phyloP scores from a whole-genome alignment of 192 early-diverging fungal genomes.

The Rhizophagus sp. region DNA sequence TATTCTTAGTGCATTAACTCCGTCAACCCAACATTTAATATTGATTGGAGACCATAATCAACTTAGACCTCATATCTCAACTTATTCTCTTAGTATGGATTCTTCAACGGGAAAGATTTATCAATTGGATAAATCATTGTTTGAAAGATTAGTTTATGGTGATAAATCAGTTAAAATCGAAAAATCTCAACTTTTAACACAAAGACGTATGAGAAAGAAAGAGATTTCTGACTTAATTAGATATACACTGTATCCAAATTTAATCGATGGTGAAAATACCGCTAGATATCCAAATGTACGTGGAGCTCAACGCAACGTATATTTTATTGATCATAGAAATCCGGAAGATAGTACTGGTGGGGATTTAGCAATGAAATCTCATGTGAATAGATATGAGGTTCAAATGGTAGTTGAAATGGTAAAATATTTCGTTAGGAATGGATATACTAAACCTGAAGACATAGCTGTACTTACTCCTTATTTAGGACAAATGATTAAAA shows the following conservation, averaged over 20 bases:
- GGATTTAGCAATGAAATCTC: slow-evolving; percentile 44
- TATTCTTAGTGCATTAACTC: slow-evolving; percentile 47
- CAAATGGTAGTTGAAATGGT: slow-evolving; percentile 51
- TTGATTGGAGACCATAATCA: slow-evolving; percentile 54
- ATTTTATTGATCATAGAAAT: slow-evolving; percentile 50
- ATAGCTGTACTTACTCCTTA: slow-evolving; percentile 61
- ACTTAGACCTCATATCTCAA: not conserved
- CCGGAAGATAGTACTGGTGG: slow-evolving; percentile 40
- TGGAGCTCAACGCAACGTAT: slow-evolving; percentile 49
- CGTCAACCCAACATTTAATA: slow-evolving; percentile 53
- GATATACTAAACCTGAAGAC: slow-evolving; percentile 45
- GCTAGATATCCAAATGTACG: slow-evolving; percentile 35
- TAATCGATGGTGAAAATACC: slow-evolving; percentile 43
- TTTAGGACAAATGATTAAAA: slow-evolving; percentile 50
- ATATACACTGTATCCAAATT: slow-evolving; percentile 46
- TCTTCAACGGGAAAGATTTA: slow-evolving; percentile 40
- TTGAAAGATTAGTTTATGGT: slow-evolving; percentile 44
- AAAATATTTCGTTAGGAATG: slow-evolving; percentile 51
- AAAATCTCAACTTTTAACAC: slow-evolving; percentile 18
- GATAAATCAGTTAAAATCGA: slow-evolving; percentile 15
- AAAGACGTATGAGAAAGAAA: slow-evolving; percentile 54
- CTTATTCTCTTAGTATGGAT: slow-evolving; percentile 34
- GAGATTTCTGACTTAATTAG: slow-evolving; percentile 51
- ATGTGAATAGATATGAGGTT: slow-evolving; percentile 50
- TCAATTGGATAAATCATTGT: slow-evolving; percentile 47